Evolutionary conservation across 2,329 filamentous ascomycete genomes (phyloP).

Genomic region (Paecilomyces dactylethromorphus): DNA sequence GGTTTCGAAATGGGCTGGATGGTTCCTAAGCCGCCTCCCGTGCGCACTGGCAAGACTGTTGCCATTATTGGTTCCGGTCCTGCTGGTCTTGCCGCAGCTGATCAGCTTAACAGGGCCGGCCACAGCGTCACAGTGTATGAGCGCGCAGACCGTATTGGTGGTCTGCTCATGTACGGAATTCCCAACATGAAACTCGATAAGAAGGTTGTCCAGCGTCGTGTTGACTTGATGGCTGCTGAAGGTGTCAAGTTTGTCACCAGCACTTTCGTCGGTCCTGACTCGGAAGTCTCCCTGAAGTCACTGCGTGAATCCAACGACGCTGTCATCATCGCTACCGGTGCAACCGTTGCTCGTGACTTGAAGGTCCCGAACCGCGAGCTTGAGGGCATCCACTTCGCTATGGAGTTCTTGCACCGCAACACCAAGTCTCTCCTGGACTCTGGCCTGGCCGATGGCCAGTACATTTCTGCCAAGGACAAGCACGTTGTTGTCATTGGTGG

Average conservation of each 20-base stretch:
- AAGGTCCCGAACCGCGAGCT: slow-evolving; percentile 84
- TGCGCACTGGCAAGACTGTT: slow-evolving; percentile 79
- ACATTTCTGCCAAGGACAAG: slow-evolving; percentile 94
- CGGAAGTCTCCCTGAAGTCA: slow-evolving; percentile 60
- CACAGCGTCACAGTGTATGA: slow-evolving; percentile 88
- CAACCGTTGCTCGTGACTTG: slow-evolving; percentile 86
- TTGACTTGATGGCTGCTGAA: slow-evolving; percentile 89
- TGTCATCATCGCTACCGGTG: slow-evolving; percentile 85
- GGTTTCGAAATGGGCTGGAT: slow-evolving; percentile 99
- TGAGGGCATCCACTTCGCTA: slow-evolving; percentile 88
- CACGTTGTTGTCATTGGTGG: slow-evolving; percentile 94
- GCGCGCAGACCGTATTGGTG: slow-evolving; percentile 82
- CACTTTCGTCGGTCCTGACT: slow-evolving; percentile 69
- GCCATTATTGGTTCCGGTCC: slow-evolving; percentile 90
- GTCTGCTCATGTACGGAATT: slow-evolving; percentile 95
- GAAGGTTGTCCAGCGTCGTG: slow-evolving; percentile 89
- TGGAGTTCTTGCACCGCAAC: slow-evolving; percentile 96
- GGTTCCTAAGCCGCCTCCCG: slow-evolving; percentile 70
- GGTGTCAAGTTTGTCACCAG: slow-evolving; percentile 77
- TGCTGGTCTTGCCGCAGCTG: slow-evolving; percentile 80
- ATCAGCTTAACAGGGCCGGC: slow-evolving; percentile 90
- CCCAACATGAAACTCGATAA: slow-evolving; percentile 99
- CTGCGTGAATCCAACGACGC: slow-evolving; percentile 71
- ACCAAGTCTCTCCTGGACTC: slow-evolving; percentile 96
- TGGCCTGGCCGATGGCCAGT: slow-evolving; percentile 71